These are phyloP conservation scores for Neltuma alba DNA, from an alignment of 306 rosid genomes.

Conservation along the genomic window DNA sequence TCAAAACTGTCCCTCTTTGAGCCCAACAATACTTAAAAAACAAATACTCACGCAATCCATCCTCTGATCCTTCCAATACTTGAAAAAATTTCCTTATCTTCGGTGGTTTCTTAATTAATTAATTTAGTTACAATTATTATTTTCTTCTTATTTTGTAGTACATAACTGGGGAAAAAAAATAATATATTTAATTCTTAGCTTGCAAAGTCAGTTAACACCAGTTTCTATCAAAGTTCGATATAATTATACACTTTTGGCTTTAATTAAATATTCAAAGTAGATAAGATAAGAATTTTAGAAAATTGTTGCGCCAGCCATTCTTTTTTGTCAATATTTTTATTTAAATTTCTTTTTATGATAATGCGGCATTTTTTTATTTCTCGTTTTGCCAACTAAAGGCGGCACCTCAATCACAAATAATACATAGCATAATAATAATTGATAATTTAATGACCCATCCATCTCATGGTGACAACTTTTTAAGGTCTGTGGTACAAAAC, in stretches of 20 bases:
- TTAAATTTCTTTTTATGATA: not conserved
- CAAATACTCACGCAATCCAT: too few relatives aligned
- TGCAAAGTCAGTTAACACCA: not conserved
- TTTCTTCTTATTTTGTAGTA: too few relatives aligned
- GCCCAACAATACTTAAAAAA: too few relatives aligned
- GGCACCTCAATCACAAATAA: too few relatives aligned
- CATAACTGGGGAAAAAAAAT: not conserved
- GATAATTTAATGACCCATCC: too few relatives aligned
- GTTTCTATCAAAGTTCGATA: constrained; percentile 1
- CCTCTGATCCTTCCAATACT: too few relatives aligned
- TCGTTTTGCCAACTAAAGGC: too few relatives aligned
- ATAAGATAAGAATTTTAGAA: constrained; percentile 13
- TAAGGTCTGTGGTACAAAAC: not conserved
- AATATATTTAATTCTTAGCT: not conserved
- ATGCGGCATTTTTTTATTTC: not conserved
- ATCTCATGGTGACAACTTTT: too few relatives aligned
- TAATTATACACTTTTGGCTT: not conserved
- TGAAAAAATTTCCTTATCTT: not conserved
- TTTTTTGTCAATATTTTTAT: not conserved
- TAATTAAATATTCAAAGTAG: not conserved
- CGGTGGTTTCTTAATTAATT: not conserved
- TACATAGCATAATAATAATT: too few relatives aligned
- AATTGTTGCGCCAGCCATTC: not conserved
- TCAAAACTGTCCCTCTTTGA: too few relatives aligned
- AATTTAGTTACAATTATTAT: not conserved